Base-by-base conservation (phyloP, 768 basidiomycete species). In the Galerina marginata region DNA sequence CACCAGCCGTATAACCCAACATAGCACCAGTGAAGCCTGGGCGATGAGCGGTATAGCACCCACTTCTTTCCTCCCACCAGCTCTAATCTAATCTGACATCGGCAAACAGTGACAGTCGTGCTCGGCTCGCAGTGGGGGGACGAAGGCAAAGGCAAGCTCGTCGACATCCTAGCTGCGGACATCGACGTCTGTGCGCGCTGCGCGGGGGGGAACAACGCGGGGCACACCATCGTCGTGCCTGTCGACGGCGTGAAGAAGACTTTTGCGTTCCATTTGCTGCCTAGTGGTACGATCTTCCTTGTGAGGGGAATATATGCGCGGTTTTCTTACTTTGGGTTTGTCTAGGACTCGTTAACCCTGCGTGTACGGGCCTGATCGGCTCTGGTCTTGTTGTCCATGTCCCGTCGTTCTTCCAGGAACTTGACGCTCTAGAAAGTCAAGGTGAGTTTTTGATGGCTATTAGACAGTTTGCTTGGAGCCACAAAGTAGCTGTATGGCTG, bases 191-290 rank as follows among this genome's bases (percentile, higher is more conserved):
- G 96, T 69, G 96, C 95, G 16, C 86, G 97, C 48, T 98, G 95
- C 73, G 97, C 97, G 11, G 97, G 97, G 12, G 97, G 97, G 10
- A 99, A 98, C 80, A 99, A 99, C 72, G 97, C 97, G 23, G 97
- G 97, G 2, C 97, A 99, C 77, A 99, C 97, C 23, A 98, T 99
- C 74, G 90, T 99, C 64, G 93, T 88, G 5, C 88, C 90, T 5
- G 74, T 85, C 25, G 85, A 92, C 60, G 84, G 85, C 46, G 79
- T 86, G 59, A 86, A 87, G 76, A 95, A 85, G 65, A 95, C 88
- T 1, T 98, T 92, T 76, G 95, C 95, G 40, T 99, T 99, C 75
- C 97, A 99, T 80, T 79, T 99, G 14, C 80, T 99, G 29, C 97
- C 97, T 0, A 92, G 91, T 68, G 97, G 96, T 95, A 63, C 57